A percentile compares a stretch with the other conserved stretches of the same genome.
Conservation (phyloP, 169 alveolate genomes). For the Cryptosporidium andersoni region DNA sequence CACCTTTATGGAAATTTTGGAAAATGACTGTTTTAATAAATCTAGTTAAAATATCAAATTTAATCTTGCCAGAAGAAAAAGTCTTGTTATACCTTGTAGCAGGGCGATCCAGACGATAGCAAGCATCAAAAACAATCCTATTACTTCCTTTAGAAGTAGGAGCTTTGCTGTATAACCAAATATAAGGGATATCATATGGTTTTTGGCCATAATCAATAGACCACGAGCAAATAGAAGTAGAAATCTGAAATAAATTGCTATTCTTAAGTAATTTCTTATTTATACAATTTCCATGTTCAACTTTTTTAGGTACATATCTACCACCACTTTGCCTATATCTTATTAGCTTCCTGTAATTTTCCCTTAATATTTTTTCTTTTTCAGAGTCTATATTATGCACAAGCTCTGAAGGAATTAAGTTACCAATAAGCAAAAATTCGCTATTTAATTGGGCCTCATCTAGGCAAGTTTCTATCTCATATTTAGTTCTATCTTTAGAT, state of each 20-base stretch:
- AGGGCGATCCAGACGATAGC: constrained; percentile 54
- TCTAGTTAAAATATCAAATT: constrained; percentile 54
- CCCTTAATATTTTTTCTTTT: constrained; percentile 17
- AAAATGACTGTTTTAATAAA: constrained; percentile 29
- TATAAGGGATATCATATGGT: constrained; percentile 42
- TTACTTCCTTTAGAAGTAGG: constrained; percentile 5
- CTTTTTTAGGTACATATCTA: constrained; percentile 38
- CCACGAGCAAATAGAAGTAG: constrained; percentile 45
- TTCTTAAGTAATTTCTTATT: constrained; percentile 34
- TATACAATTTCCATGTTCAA: constrained; percentile 1
- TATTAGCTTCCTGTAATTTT: constrained; percentile 32
- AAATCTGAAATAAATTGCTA: constrained; percentile 13
- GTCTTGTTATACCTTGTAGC: constrained; percentile 33
- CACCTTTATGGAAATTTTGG: constrained; percentile 48
- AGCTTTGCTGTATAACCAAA: constrained; percentile 51
- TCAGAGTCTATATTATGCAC: constrained; percentile 27
- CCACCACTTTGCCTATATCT: constrained; percentile 55
- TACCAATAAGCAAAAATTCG: constrained; percentile 31
- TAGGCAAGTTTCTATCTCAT: background rate
- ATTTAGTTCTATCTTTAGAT: background rate
- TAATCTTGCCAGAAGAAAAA: constrained; percentile 41
- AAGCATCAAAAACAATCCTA: background rate
- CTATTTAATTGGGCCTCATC: background rate
- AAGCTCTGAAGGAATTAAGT: constrained; percentile 28
- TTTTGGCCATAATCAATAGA: constrained; percentile 52